Base-by-base conservation (phyloP, 768 basidiomycete species). In the Guyanaporus albipodus region DNA sequence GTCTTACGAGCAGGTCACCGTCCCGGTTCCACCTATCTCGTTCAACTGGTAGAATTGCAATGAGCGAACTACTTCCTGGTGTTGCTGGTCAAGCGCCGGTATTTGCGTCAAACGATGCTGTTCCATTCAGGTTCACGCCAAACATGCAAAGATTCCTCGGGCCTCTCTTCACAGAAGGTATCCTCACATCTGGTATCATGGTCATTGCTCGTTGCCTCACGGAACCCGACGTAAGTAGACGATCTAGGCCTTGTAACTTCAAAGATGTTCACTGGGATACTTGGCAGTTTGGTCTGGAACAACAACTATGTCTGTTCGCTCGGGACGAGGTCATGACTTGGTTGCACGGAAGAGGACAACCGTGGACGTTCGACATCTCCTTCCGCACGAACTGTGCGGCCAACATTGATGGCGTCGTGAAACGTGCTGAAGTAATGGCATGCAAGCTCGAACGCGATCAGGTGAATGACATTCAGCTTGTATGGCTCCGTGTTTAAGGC, bases 41-140 rank as follows among this genome's bases (percentile, higher is more conserved):
- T n/a, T 74, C 83, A 15, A 93, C 91, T 0, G 96, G 96, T 2
- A 75, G 84, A 52, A 83, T 98, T 58, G 85, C 89, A 31, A 94
- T 96, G 87, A 87, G 87, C 40, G 96, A 99, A 59, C 71, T 96
- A 26, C 71, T 95, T 17, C 94, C 95, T 34, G 82, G 92, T 34
- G 63, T 69, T 46, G 55, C 62, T 48, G 57, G 68, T 47, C 67
- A 67, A 73, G 48, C 84, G 75, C 62, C 81, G 2, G 66, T 87
- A 34, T 87, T 91, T 60, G 77, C 79, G 12, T 87, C 88, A 15
- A 82, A 73, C 54, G 96, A 99, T 57, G 75, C 83, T 3, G 92
- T 97, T 5, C 96, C 96, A 1, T 99, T 99, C 87, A 85, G 96
- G 29, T 81, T 95, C 54, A 98, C 96, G 4, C 93, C 93, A 4